Evolutionary conservation across 352 stramenopile species (phyloP).

Genomic region (Phytopythium oedochilum): DNA sequence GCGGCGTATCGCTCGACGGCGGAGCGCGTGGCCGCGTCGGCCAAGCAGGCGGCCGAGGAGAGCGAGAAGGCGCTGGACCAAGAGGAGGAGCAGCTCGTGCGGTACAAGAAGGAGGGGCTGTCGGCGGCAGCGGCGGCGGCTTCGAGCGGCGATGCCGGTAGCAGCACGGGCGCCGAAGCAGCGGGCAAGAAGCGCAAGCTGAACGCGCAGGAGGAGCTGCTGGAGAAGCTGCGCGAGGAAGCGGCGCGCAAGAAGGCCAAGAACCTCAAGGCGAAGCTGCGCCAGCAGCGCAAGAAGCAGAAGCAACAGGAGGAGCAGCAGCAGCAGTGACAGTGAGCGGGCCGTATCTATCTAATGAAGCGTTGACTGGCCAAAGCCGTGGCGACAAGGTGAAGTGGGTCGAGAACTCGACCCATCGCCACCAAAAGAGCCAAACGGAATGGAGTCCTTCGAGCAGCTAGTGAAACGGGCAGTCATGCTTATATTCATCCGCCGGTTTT

Average conservation of each 20-base stretch:
- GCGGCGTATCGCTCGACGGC: slow-evolving; percentile 26
- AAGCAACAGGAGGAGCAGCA: slow-evolving; percentile 15
- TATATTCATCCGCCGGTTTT: not conserved
- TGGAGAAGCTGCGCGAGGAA: slow-evolving; percentile 64
- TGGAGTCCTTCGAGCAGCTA: too few relatives aligned
- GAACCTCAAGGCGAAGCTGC: slow-evolving; percentile 72
- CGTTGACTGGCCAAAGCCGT: too few relatives aligned
- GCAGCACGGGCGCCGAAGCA: not conserved
- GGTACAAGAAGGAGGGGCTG: slow-evolving; percentile 21
- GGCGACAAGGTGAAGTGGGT: too few relatives aligned
- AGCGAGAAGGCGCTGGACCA: slow-evolving; percentile 35
- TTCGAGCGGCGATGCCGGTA: not conserved
- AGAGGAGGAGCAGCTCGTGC: slow-evolving; percentile 59
- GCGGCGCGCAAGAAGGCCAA: slow-evolving; percentile 62
- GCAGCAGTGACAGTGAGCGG: not conserved
- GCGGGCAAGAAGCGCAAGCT: slow-evolving; percentile 56
- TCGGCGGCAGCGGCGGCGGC: not conserved
- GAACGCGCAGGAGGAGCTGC: slow-evolving; percentile 59
- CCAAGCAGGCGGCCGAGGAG: slow-evolving; percentile 18
- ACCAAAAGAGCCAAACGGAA: too few relatives aligned
- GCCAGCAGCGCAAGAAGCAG: slow-evolving; percentile 75
- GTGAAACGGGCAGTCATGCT: too few relatives aligned
- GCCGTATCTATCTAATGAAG: not conserved
- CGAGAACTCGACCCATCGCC: too few relatives aligned
- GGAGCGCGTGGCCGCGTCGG: slow-evolving; percentile 20